phyloP scores from a whole-genome alignment of 2,329 filamentous ascomycete species.

The Alternaria hordeiaustralica region DNA sequence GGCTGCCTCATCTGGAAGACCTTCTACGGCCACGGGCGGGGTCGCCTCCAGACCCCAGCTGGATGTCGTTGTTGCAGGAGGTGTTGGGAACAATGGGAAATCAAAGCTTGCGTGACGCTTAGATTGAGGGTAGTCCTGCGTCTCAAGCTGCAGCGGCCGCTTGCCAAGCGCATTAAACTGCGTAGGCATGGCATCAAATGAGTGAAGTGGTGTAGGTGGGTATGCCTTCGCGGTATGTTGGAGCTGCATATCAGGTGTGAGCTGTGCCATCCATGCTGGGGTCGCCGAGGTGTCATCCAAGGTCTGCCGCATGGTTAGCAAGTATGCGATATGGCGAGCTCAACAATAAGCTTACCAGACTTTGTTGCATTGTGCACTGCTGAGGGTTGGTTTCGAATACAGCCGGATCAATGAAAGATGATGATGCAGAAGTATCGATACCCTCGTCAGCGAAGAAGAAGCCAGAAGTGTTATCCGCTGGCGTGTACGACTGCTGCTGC shows the following conservation, averaged over 20 bases:
- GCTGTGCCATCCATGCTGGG: constrained; percentile 34
- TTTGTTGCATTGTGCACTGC: constrained; percentile 32
- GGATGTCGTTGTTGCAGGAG: constrained; percentile 25
- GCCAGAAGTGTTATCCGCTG: constrained; percentile 40
- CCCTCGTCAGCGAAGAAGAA: constrained; percentile 45
- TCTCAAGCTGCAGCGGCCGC: constrained; percentile 39
- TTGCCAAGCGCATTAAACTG: constrained; percentile 34
- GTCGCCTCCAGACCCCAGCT: constrained; percentile 36
- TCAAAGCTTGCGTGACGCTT: constrained; percentile 42
- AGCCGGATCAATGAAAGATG: constrained; percentile 26
- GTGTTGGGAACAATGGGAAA: constrained; percentile 31
- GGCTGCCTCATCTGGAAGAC: constrained; percentile 45
- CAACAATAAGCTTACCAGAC: constrained; percentile 32
- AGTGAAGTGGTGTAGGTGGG: constrained; percentile 33
- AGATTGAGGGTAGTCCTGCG: constrained; percentile 40
- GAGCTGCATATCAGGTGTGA: constrained; percentile 24
- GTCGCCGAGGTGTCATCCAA: constrained; percentile 44
- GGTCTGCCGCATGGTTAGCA: constrained; percentile 21
- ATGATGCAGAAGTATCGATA: constrained; percentile 38
- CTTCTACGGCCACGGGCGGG: constrained; percentile 27
- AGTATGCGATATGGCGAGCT: neutral
- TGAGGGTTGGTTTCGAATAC: constrained; percentile 29
- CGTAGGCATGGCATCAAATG: constrained; percentile 35
- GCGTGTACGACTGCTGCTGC: constrained; percentile 27
- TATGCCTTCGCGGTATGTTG: constrained; percentile 29